Base-by-base conservation (phyloP, 1,284 basidiomycete species). In the Leccinum olivaceoglutinosum region DNA sequence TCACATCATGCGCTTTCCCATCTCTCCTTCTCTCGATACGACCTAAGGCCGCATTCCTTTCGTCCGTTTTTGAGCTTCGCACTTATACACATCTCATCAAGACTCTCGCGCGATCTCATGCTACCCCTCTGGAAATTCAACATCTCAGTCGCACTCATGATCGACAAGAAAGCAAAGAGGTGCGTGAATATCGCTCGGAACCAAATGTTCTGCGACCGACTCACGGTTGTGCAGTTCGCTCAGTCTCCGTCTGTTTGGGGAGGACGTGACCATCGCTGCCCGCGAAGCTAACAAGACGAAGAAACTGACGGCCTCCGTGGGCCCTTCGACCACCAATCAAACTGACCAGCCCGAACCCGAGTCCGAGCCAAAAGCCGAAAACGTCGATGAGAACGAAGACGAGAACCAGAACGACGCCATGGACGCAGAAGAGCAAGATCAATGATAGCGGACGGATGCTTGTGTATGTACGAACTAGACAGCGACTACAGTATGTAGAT, bases 111-210 rank as follows among this genome's bases (percentile, higher is more conserved):
- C 69, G 88, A 93, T 57, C 79, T 97, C 34, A 77, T 89, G 25
- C 78, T 97, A 18, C 94, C 96, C 0, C 83, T 97, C 60, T 98
- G 95, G 96, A 94, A 92, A 76, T 21, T 21, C 21, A 21, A 21
- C 21, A 21, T 21, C 21, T 94, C 92, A 2, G 76, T 96, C 63
- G 87, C 89, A 4, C 80, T 97, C 63, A 94, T 98, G 91, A 87
- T 96, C 64, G 94, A 97, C 77, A 98, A 97, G 77, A 90, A 90
- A 70, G 92, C 94, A 41, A 97, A 97, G 78, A 92, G 88, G 93
- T 93, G 77, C 5, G 59, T 46, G 5, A 4, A 56, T 18, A 72
- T 49, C 32, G 3, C 21, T 21, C 4, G 58, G n/a, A 7, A 21
- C 9, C 8, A 14, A 1, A 14, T 21, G 12, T 51, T 51, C 49